phyloP scores from a whole-genome alignment of 495 filamentous ascomycete species.

The Bacidia rubella region DNA sequence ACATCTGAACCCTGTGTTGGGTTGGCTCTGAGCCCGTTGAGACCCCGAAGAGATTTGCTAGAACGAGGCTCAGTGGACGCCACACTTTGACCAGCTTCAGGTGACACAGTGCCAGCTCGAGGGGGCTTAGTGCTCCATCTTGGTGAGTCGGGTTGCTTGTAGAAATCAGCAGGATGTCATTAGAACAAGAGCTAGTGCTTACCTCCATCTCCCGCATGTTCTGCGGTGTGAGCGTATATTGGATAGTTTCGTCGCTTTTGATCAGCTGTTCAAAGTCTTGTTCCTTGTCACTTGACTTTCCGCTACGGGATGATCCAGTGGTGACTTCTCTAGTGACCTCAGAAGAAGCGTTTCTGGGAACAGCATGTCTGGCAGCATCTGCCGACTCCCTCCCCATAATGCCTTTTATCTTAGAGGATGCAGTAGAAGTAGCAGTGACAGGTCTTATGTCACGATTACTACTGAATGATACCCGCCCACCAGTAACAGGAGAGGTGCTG shows the following conservation, averaged over 20 bases:
- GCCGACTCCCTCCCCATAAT: constrained; percentile 33
- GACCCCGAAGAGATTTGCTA: constrained; percentile 13
- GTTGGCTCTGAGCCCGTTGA: constrained; percentile 19
- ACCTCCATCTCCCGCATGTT: constrained; percentile 79
- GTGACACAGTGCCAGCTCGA: constrained; percentile 19
- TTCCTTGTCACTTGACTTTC: constrained; percentile 32
- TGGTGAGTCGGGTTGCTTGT: constrained; percentile 30
- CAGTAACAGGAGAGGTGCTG: constrained; percentile 13
- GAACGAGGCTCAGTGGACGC: constrained; percentile 6
- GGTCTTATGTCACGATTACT: constrained; percentile 38
- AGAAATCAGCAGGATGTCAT: constrained; percentile 4
- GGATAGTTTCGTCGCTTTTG: constrained; percentile 78
- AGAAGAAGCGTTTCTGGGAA: constrained; percentile 33
- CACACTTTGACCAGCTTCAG: constrained; percentile 24
- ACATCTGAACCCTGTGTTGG: constrained; percentile 6
- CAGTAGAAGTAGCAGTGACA: constrained; percentile 38
- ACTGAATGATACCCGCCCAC: constrained; percentile 31
- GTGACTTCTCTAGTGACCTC: constrained; percentile 29
- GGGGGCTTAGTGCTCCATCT: constrained; percentile 21
- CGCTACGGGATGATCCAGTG: constrained; percentile 22
- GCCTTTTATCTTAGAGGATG: constrained; percentile 40
- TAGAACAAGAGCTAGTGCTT: constrained; percentile 20
- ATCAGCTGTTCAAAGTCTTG: constrained; percentile 75
- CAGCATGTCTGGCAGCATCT: constrained; percentile 24
- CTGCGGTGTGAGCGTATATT: constrained; percentile 84